Conservation (phyloP, 345 rosid genomes). For the Gossypium bickii region DNA sequence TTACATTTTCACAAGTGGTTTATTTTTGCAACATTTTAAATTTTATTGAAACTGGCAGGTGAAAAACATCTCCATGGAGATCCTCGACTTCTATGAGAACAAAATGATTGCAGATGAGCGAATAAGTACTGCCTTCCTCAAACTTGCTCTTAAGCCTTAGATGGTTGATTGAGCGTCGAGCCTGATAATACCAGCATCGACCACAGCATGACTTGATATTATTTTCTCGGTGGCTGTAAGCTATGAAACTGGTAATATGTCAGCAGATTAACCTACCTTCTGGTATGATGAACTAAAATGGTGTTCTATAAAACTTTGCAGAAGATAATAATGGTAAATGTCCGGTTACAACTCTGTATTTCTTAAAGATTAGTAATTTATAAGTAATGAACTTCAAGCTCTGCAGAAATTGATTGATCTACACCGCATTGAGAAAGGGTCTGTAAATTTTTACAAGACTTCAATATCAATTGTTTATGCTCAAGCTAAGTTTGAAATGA, state of each 20-base stretch:
- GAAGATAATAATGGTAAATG: neutral
- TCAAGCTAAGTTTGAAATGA: neutral
- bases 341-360: neutral
- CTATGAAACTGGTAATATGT: neutral
- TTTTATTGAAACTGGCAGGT: constrained; percentile 33
- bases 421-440: neutral
- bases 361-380: neutral
- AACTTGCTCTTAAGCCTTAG: constrained; percentile 55
- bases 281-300: neutral
- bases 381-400: neutral
- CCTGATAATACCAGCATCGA: neutral
- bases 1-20: neutral
- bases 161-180: constrained; percentile 2
- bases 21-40: neutral
- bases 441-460: neutral
- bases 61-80: constrained; percentile 52
- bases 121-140: constrained; percentile 39
- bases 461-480: neutral
- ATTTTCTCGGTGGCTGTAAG: neutral
- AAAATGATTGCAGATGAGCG: constrained; percentile 39
- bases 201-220: neutral
- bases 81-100: constrained; percentile 49
- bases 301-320: neutral
- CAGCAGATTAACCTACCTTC: neutral
- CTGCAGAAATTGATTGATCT: neutral